These are phyloP conservation scores for Entomortierella parvispora DNA, from an alignment of 192 early-diverging fungal genomes.

Conservation along the genomic window DNA sequence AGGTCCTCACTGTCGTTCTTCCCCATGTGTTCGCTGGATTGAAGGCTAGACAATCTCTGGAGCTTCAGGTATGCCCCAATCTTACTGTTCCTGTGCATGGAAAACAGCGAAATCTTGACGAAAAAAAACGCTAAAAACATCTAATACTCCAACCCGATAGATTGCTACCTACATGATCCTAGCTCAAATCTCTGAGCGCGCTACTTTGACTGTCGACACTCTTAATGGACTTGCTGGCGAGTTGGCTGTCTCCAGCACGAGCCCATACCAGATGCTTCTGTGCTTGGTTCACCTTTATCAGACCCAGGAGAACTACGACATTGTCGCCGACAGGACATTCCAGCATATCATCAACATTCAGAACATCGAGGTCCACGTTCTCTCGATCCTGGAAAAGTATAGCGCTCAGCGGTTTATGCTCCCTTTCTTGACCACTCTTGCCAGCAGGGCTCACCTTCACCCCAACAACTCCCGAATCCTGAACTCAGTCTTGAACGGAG, in stretches of 20 bases:
- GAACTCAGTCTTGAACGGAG: constrained; percentile 43
- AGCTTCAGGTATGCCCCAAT: constrained; percentile 55
- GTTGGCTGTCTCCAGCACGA: constrained; percentile 48
- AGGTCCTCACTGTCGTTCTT: constrained; percentile 66
- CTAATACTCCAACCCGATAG: constrained; percentile 4
- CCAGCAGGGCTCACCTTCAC: constrained; percentile 31
- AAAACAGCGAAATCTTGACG: too few species aligned
- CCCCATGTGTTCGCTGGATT: constrained; percentile 66
- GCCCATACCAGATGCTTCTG: constrained; percentile 53
- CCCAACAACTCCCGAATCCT: constrained; percentile 37
- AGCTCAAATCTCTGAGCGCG: constrained; percentile 66
- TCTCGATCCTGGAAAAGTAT: constrained; percentile 51
- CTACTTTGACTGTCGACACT: constrained; percentile 56
- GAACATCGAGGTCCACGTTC: constrained; percentile 30
- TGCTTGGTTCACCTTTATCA: constrained; percentile 64
- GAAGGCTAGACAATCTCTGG: constrained; percentile 51
- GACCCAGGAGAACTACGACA: constrained; percentile 57
- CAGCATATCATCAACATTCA: constrained; percentile 34
- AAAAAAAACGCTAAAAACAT: too few species aligned
- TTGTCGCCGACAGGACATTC: constrained; percentile 42
- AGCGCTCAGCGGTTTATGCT: constrained; percentile 58
- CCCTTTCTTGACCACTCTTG: constrained; percentile 46
- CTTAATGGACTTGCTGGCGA: constrained; percentile 55
- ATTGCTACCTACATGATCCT: constrained; percentile 74
- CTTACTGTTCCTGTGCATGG: neutral